Evolutionary conservation across 2,329 filamentous ascomycete genomes (phyloP).

Genomic region (Phoma sp.): DNA sequence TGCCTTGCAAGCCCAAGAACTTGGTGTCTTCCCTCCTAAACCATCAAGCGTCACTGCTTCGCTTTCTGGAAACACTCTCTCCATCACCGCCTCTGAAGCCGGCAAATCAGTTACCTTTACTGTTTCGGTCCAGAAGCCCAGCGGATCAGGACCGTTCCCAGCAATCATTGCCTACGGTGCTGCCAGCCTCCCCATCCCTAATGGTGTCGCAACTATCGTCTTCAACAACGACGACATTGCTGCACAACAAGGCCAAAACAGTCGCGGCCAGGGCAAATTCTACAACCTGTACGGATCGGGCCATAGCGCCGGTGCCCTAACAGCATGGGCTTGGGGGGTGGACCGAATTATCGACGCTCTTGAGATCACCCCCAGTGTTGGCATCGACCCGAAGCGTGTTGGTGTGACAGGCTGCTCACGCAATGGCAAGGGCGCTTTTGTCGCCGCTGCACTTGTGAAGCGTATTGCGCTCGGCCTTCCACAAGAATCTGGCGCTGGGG

Average conservation of each 20-base stretch:
- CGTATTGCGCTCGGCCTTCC: conserved; percentile 67
- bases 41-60: conserved; percentile 43
- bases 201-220: conserved; percentile 62
- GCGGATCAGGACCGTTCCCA: conserved; percentile 58
- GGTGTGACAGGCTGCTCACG: conserved; percentile 69
- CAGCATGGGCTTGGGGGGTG: conserved; percentile 69
- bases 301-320: conserved; percentile 64
- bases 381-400: conserved; percentile 52
- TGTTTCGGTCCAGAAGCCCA: conserved; percentile 47
- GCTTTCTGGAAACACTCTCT: conserved; percentile 39
- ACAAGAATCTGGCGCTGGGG: conserved; percentile 68
- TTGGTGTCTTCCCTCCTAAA: conserved; percentile 48
- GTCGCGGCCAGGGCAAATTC: conserved; percentile 65
- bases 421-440: conserved; percentile 68
- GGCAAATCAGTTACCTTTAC: conserved; percentile 48
- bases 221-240: conserved; percentile 67
- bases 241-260: conserved; percentile 52
- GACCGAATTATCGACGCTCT: conserved; percentile 66
- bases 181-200: conserved; percentile 62
- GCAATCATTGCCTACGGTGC: conserved; percentile 65
- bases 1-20: conserved; percentile 46
- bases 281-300: conserved; percentile 64
- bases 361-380: conserved; percentile 54
- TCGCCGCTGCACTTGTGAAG: conserved; percentile 64
- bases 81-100: conserved; percentile 43